Base-by-base conservation (phyloP, 306 rosid species). In the Myrica gale region DNA sequence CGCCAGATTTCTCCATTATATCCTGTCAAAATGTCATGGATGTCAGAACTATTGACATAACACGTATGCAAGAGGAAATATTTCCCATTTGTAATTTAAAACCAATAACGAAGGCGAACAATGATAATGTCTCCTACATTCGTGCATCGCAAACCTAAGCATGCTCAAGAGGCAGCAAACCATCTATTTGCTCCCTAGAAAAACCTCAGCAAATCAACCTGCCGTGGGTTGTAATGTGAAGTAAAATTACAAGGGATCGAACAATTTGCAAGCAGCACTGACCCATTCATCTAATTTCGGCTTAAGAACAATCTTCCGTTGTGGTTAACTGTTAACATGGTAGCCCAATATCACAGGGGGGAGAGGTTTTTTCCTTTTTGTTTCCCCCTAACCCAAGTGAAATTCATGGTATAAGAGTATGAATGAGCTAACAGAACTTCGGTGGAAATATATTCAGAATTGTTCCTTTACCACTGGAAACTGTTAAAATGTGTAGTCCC, bases 1-100 rank as follows among this genome's bases (percentile, higher is more conserved):
- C 98, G 51, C 96, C 98, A 62, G 91, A 80, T 85, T 88, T 88
- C 73, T 94, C 97, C 91, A 94, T 73, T 84, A 86, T 42, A 78
- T 90, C 97, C 98, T 92, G 90, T 60, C 70, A 75, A 66, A 65
- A 82, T 54, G 72, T 19, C 76, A 74, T 44, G 43, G 41, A 52
- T 11, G 39, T 51, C 26, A 78, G 23, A 53, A 76, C 37, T 26
- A 52, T 74, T 66, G 44, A 48, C 42, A 37, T 48, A 76, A n/a
- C 15, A 0, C 5, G 68, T 21, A 9, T 20, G 66, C 61, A 70
- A 57, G 11, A 37, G 69, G 26, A 62, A 76, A n/a, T 51, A 10
- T 51, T 72, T 56, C 26, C 45, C 69, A 1, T 17, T 12, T 61
- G 68, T 45, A 9, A 23, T 39, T 44, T 11, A 23, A 23, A 37